phyloP scores from a whole-genome alignment of 768 basidiomycete genomes.

The Tremella mesenterica region DNA sequence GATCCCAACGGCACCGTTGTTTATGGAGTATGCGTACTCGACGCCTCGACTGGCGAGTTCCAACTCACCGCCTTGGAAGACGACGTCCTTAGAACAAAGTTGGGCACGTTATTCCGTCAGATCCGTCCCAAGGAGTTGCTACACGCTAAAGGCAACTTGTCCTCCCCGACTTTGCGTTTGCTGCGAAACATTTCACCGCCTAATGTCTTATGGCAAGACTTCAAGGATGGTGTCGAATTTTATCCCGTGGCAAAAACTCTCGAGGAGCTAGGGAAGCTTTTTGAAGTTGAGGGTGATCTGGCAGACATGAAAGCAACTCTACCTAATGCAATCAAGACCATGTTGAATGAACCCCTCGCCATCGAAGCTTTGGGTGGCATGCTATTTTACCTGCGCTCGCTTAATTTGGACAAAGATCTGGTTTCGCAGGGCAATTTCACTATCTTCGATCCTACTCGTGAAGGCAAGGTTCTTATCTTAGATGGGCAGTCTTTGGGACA shows the following conservation, averaged over 20 bases:
- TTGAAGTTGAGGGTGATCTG: slow-evolving; percentile 19
- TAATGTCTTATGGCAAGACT: slow-evolving; percentile 77
- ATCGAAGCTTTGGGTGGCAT: slow-evolving; percentile 83
- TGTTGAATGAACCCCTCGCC: slow-evolving; percentile 57
- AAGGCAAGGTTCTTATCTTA: slow-evolving; percentile 71
- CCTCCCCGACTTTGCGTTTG: slow-evolving; percentile 69
- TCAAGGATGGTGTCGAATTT: slow-evolving; percentile 69
- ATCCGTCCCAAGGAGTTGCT: slow-evolving; percentile 84
- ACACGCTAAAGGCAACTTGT: slow-evolving; percentile 83
- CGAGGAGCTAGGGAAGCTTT: slow-evolving; percentile 26
- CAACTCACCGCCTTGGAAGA: slow-evolving; percentile 81
- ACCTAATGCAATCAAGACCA: slow-evolving; percentile 66
- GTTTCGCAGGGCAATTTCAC: slow-evolving; percentile 96
- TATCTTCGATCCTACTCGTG: slow-evolving; percentile 88
- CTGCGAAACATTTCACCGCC: slow-evolving; percentile 71
- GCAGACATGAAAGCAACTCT: slow-evolving; percentile 48
- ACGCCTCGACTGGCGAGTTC: slow-evolving; percentile 93
- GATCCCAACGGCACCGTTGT: slow-evolving; percentile 42
- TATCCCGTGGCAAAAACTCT: slow-evolving; percentile 47
- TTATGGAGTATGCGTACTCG: slow-evolving; percentile 85
- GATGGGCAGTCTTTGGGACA: slow-evolving; percentile 95
- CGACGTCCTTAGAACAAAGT: slow-evolving; percentile 79
- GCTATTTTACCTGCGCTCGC: slow-evolving; percentile 82
- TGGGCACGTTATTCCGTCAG: slow-evolving; percentile 89
- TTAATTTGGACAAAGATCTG: slow-evolving; percentile 94